These are phyloP conservation scores for Aspergillus asperescens DNA, from an alignment of 495 filamentous ascomycete species.

Conservation along the genomic window DNA sequence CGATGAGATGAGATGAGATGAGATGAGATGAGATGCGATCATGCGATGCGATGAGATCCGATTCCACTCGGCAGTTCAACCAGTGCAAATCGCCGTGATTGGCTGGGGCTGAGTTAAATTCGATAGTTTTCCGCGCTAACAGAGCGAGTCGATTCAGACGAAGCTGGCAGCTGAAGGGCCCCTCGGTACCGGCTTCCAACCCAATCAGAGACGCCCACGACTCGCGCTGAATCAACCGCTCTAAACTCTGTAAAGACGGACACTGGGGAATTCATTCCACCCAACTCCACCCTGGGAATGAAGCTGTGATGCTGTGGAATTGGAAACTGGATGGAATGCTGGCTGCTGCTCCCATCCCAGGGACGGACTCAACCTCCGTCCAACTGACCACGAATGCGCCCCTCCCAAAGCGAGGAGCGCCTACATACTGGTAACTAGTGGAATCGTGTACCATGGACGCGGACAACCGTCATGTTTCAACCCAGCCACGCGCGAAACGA, in stretches of 20 bases:
- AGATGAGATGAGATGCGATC: slow-evolving; percentile 16
- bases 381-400: no score
- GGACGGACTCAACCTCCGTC: no score
- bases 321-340: no score
- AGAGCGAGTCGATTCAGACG: not conserved
- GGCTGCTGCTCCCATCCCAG: no score
- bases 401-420: no score
- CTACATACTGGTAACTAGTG: no score
- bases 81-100: slow-evolving; percentile 1
- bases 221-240: not conserved
- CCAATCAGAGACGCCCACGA: not conserved
- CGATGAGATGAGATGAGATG: slow-evolving; percentile 14
- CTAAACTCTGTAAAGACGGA: no score
- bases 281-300: not conserved
- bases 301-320: no score
- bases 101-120: not conserved
- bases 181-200: not conserved
- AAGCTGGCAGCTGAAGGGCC: not conserved
- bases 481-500: no score
- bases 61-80: slow-evolving; percentile 1
- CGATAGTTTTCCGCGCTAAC: not conserved
- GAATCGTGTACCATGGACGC: no score
- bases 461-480: no score
- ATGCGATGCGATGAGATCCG: slow-evolving; percentile 8
- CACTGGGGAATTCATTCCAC: no score